Evolutionary conservation across 768 basidiomycete species (phyloP).

Genomic region (Auriscalpium orientale): DNA sequence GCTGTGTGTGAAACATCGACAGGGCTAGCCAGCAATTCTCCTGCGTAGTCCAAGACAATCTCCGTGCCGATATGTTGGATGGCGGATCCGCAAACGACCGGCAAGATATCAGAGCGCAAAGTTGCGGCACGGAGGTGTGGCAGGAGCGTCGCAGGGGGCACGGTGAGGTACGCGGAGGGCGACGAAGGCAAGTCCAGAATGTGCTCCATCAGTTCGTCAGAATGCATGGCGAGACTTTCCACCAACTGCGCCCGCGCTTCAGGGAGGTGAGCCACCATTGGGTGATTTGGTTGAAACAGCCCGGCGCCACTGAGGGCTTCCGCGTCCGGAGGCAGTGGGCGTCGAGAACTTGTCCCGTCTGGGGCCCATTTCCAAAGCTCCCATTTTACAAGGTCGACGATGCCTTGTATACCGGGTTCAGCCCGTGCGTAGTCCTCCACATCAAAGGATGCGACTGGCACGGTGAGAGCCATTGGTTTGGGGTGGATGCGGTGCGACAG

Average conservation of each 20-base stretch:
- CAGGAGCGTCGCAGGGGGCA: constrained; percentile 46
- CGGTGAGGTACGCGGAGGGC: constrained; percentile 57
- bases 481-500: constrained; percentile 70
- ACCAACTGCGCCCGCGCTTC: constrained; percentile 63
- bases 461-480: constrained; percentile 57
- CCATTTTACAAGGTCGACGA: constrained; percentile 82
- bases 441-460: constrained; percentile 76
- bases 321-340: constrained; percentile 43
- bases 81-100: constrained; percentile 80
- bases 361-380: constrained; percentile 69
- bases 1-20: constrained; percentile 48
- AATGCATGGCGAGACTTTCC: constrained; percentile 75
- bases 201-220: constrained; percentile 71
- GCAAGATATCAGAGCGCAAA: constrained; percentile 56
- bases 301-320: constrained; percentile 34
- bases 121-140: constrained; percentile 63
- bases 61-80: constrained; percentile 77
- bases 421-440: constrained; percentile 56
- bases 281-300: constrained; percentile 53
- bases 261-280: constrained; percentile 57
- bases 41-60: constrained; percentile 72
- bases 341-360: constrained; percentile 34
- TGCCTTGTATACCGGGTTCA: constrained; percentile 78
- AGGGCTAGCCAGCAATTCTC: constrained; percentile 73
- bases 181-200: constrained; percentile 51